Base-by-base conservation (phyloP, 2,329 filamentous ascomycete genomes). In the Stachybotrys echinatus region DNA sequence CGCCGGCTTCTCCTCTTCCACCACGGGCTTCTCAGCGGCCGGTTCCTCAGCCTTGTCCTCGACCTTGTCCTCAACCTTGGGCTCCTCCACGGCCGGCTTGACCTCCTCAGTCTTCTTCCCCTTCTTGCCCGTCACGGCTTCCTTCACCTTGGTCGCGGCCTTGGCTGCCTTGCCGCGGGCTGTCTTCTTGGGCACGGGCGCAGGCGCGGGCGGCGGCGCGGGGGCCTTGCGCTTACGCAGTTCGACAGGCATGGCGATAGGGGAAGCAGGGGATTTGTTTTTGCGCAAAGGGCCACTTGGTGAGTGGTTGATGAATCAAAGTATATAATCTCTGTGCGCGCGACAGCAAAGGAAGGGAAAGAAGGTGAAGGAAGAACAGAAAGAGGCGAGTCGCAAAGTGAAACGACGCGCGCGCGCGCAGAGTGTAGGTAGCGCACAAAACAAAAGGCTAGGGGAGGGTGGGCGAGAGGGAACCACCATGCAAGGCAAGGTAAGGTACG, bases 191-290 rank as follows among this genome's bases (percentile, higher is more conserved):
- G 61, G 56, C 34, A 67, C 67, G 20, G 74, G 69, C 17, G 75
- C 70, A 55, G 75, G 70, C 53, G 74, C 69, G 48, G 71, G 67
- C 51, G 71, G 67, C 51, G 73, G 67, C 60, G 70, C 72, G 48
- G 74, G 74, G 56, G 79, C 77, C 68, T 83, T 83, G 72, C 81
- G 79, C 71, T 84, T 83, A 68, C 81, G 75, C 42, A 84, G 72
- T 61, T 77, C 77, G 58, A 77, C 73, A 54, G 79, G 76, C 81
- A 84, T 83, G 49, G 53, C 65, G 42, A 50, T 17, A 44, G 27
- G 27, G 10, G 14, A 34, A 19, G 38, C 50, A 37, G 42, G 48
- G 10, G 27, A 34, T 34, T 34, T 31, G 10, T n/a, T n/a, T n/a
- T n/a, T n/a, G n/a, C n/a, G n/a, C n/a, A n/a, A n/a, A n/a, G n/a